Evolutionary conservation across 1,284 basidiomycete species (phyloP), one percentile per base, ranked within the genome.

Genomic region (Trichosporon sp.): DNA sequence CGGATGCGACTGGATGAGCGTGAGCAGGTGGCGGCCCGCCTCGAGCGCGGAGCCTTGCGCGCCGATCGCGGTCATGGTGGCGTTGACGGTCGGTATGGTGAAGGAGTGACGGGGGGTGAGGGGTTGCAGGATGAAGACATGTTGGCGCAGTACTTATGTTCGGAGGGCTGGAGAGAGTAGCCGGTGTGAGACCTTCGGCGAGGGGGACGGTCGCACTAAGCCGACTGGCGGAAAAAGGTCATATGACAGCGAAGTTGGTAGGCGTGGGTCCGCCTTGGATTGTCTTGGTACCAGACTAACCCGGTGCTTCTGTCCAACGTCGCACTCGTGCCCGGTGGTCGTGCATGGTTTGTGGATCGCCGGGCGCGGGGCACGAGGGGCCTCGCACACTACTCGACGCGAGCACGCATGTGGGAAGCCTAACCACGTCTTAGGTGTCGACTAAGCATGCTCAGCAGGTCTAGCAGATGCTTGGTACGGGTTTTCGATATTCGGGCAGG

Each of bases 61-160:
- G 31, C 59, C 59, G 59, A 63, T 63, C 31, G 59, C 59, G 6
- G 59, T 63, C 59, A 63, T 63, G 31, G 32, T 35, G 59, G 4
- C 12, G 59, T 32, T 61, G 8, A 6, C 26, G 12, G 2, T 63
- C 59, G 16, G 59, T 37, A 63, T 32, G 59, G 59, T 35, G 56
- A 35, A 10, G 12, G 56, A 16, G 56, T 61, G 56, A 10, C 2
- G 26, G 51, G 26, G 26, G 51, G 19, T 5, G 21, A 31, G 51
- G 51, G 51, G 51, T 16, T 7, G n/a, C 26, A 26, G 26, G 16
- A n/a, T 1, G 48, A n/a, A 11, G 43, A 46, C 43, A 46, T 12
- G 38, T 12, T 14, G 14, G 43, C 43, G 43, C 43, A 14, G 43
- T n/a, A n/a, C 43, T 46, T 46, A 46, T 46, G 43, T 1, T 46